Conservation (phyloP, 371 early-diverging fungal species). For the Batkoa obscura region DNA sequence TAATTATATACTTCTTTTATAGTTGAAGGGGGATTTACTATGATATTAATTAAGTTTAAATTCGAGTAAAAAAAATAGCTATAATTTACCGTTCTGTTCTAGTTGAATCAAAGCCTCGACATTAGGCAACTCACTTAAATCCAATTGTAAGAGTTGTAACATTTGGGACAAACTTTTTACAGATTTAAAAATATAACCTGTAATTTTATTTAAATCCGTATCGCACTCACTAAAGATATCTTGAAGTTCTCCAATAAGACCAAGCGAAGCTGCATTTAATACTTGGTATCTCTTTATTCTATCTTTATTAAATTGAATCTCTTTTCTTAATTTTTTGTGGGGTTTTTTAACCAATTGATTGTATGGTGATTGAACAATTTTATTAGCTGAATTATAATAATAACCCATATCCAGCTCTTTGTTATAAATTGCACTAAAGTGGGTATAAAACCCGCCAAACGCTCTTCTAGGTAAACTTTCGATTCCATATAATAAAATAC, state of each 20-base stretch:
- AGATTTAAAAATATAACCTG: neutral
- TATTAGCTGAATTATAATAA: too few species aligned
- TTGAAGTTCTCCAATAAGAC: slow-evolving; percentile 2
- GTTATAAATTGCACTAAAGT: too few species aligned
- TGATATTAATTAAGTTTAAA: neutral
- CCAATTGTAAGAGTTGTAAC: neutral
- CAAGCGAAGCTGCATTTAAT: slow-evolving; percentile 9
- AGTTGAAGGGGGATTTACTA: neutral
- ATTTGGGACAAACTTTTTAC: neutral
- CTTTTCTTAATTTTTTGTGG: slow-evolving; percentile 8
- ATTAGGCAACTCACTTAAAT: neutral
- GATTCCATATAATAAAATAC: too few species aligned
- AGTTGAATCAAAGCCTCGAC: neutral
- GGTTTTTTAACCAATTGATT: neutral
- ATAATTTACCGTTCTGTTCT: neutral
- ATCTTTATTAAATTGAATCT: slow-evolving; percentile 11
- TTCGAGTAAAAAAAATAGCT: too few species aligned
- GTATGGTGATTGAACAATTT: neutral
- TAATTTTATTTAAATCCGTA: neutral
- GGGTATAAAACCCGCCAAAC: too few species aligned
- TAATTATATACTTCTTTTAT: neutral
- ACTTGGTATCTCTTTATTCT: slow-evolving; percentile 8
- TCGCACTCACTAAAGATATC: neutral
- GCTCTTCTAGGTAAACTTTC: too few species aligned
- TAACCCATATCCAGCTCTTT: too few species aligned